Evolutionary conservation across 768 basidiomycete genomes (phyloP).

Genomic region (Ephemerocybe angulata): DNA sequence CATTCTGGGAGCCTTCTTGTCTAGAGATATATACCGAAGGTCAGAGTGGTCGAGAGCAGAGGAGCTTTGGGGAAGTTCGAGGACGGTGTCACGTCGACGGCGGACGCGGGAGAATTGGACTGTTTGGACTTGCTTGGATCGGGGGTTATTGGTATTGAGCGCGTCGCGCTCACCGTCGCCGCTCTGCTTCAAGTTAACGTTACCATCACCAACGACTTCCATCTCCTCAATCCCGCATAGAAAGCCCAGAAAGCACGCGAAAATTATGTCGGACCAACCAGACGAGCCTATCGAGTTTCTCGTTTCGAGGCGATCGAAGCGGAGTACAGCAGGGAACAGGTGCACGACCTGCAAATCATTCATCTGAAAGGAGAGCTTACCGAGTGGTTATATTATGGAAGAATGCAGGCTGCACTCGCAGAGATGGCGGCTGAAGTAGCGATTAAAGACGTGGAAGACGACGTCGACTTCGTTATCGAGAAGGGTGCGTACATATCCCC

Average conservation of each 20-base stretch:
- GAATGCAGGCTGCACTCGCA: neutral
- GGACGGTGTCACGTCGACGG: neutral
- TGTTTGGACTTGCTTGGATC: slow-evolving; percentile 12
- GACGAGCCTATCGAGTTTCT: slow-evolving; percentile 40
- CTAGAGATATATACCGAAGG: neutral
- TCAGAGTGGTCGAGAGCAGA: too few relatives aligned
- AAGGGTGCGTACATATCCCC: too few relatives aligned
- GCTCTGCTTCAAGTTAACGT: too few relatives aligned
- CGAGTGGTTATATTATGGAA: too few relatives aligned
- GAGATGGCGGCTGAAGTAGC: slow-evolving; percentile 59
- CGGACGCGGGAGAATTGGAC: neutral
- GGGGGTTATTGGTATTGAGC: neutral
- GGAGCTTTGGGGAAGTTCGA: neutral
- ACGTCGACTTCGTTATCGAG: slow-evolving; percentile 63
- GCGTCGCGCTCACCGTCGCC: too few relatives aligned
- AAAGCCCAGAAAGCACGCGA: too few relatives aligned
- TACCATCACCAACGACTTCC: too few relatives aligned
- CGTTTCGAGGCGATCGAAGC: slow-evolving; percentile 55
- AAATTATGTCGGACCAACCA: too few relatives aligned
- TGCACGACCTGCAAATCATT: too few relatives aligned
- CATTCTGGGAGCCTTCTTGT: slow-evolving; percentile 5
- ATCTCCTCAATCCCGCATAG: too few relatives aligned
- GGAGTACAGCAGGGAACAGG: slow-evolving; percentile 81
- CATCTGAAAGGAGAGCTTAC: neutral
- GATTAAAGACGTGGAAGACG: slow-evolving; percentile 63